phyloP scores from a whole-genome alignment of 2,329 filamentous ascomycete genomes.

The Fusarium transvaalense region DNA sequence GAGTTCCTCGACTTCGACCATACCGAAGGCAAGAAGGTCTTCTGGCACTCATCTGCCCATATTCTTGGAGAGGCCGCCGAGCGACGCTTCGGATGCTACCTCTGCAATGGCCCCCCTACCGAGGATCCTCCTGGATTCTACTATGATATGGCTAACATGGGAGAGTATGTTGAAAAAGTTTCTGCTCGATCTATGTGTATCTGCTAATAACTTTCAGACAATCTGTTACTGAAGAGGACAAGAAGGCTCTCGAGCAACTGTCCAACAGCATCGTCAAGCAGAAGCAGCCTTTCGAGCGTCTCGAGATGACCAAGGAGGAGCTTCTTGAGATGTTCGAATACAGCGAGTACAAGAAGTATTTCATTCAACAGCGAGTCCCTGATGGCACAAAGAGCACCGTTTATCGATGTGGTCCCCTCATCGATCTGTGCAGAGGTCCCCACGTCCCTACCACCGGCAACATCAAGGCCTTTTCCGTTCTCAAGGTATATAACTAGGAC shows the following conservation, averaged over 20 bases:
- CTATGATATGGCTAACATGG: slow-evolving; percentile 87
- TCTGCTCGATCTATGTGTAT: neutral
- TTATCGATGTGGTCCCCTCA: slow-evolving; percentile 92
- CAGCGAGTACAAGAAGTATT: slow-evolving; percentile 98
- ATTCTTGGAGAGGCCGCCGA: slow-evolving; percentile 96
- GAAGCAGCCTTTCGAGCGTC: slow-evolving; percentile 93
- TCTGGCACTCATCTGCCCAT: slow-evolving; percentile 98
- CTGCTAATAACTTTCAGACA: slow-evolving; percentile 67
- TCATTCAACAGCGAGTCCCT: slow-evolving; percentile 78
- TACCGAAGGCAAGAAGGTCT: slow-evolving; percentile 81
- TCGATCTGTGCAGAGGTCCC: slow-evolving; percentile 94
- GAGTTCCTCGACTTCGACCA: slow-evolving; percentile 85
- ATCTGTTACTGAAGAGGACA: slow-evolving; percentile 80
- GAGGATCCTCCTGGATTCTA: slow-evolving; percentile 85
- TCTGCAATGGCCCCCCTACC: slow-evolving; percentile 94
- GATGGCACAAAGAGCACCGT: slow-evolving; percentile 94
- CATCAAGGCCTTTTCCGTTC: slow-evolving; percentile 94
- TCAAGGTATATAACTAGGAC: slow-evolving; percentile 69
- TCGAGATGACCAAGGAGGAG: slow-evolving; percentile 90
- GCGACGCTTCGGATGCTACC: slow-evolving; percentile 87
- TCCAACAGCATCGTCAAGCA: slow-evolving; percentile 91
- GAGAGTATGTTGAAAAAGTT: slow-evolving; percentile 48
- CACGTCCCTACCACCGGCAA: slow-evolving; percentile 92
- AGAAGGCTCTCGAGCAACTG: slow-evolving; percentile 85
- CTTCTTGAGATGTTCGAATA: slow-evolving; percentile 95